Conservation (phyloP, 805 yeast genomes). For the Wickerhamomyces hampshirensis region DNA sequence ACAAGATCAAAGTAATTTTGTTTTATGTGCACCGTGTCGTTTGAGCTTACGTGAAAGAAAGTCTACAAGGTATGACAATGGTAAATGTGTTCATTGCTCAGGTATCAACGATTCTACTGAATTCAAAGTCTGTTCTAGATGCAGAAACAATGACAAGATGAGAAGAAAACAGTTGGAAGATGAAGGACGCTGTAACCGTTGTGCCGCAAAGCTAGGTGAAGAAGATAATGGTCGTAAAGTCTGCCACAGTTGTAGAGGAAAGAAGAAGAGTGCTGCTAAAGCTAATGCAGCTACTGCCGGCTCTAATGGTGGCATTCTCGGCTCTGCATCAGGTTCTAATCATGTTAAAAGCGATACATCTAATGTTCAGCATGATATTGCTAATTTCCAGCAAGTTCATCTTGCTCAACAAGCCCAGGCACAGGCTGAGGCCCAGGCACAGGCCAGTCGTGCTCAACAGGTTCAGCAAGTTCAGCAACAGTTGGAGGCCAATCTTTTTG, state of each 20-base stretch:
- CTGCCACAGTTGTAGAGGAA: conserved; percentile 50
- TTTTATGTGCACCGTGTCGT: conserved; percentile 58
- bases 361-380: conserved; percentile 1
- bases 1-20: conserved; percentile 44
- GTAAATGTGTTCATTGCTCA: conserved; percentile 65
- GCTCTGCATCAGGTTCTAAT: no score
- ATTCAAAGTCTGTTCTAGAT: conserved; percentile 61
- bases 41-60: conserved; percentile 49
- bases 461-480: conserved; percentile 15
- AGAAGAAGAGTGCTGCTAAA: conserved; percentile 36
- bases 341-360: no score
- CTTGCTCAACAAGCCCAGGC: conserved; percentile 10
- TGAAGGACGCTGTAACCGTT: conserved; percentile 58
- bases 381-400: conserved; percentile 6
- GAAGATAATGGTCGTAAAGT: conserved; percentile 50
- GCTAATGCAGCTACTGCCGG: conserved; percentile 9
- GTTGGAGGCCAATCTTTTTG: conserved; percentile 22
- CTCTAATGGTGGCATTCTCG: no score
- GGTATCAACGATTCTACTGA: conserved; percentile 47
- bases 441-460: neutral
- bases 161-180: conserved; percentile 53
- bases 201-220: conserved; percentile 45
- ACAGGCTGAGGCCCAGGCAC: neutral
- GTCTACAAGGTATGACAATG: conserved; percentile 54
- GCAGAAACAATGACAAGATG: conserved; percentile 56